Evolutionary conservation across 805 yeast genomes (phyloP).

Genomic region (Saturnispora mendoncae): DNA sequence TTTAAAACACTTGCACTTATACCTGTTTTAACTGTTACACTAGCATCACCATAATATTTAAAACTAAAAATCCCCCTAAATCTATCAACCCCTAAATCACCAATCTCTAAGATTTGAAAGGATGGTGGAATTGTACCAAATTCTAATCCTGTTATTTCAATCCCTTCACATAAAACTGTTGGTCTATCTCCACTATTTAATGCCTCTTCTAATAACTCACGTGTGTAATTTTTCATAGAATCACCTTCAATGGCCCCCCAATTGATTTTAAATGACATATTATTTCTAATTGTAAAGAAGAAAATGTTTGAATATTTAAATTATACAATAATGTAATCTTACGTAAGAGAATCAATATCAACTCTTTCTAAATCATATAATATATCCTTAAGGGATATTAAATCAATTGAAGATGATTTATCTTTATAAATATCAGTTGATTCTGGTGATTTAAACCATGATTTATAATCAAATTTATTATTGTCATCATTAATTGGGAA

Average conservation of each 20-base stretch:
- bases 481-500: slow-evolving; percentile 6
- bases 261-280: slow-evolving; percentile 70
- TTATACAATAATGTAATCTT: too few relatives aligned
- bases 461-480: slow-evolving; percentile 12
- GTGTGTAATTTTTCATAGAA: slow-evolving; percentile 52
- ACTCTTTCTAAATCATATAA: slow-evolving; percentile 7
- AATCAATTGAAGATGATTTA: background rate
- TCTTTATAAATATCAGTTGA: background rate
- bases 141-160: slow-evolving; percentile 56
- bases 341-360: slow-evolving; percentile 5
- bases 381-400: background rate
- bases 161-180: slow-evolving; percentile 58
- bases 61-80: slow-evolving; percentile 78
- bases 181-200: slow-evolving; percentile 68
- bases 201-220: slow-evolving; percentile 59
- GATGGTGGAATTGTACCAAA: slow-evolving; percentile 70
- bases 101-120: slow-evolving; percentile 73
- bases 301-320: too few relatives aligned
- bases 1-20: slow-evolving; percentile 80
- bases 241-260: slow-evolving; percentile 70
- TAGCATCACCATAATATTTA: slow-evolving; percentile 67
- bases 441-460: slow-evolving; percentile 13
- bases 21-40: slow-evolving; percentile 63
- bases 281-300: too few relatives aligned
- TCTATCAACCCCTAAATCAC: slow-evolving; percentile 67